Evolutionary conservation across 148 eudicot genomes (phyloP), one percentile per base, ranked within the genome.

Genomic region (Cornus kousa): DNA sequence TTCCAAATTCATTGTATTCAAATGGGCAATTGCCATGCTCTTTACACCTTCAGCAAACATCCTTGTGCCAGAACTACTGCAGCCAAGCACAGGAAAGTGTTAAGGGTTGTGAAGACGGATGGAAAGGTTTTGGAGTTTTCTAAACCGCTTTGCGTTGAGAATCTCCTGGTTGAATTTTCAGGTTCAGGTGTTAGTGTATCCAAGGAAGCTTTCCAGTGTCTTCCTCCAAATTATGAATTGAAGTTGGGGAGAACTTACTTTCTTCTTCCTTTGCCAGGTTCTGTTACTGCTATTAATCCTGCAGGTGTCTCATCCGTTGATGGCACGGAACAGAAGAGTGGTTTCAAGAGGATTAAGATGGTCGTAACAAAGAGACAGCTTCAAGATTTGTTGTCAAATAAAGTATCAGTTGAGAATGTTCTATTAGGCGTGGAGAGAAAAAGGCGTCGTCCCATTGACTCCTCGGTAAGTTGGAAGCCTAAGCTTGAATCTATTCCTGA

Each of bases 321-420:
- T 20, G 66, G 78, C 43, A 72, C 69, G 75, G 79, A 67, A 16
- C 11, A 46, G 3, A 17, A 7, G 14, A 19, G 64, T 39, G 71
- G 57, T 64, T 83, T 75, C 3, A 87, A 78, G 77, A 89, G 93
- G 83, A 81, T 93, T 55, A 91, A 89, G 80, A 79, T 93, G 79
- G 87, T 91, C 19, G 85, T 93, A 19, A 85, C 93, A 79, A 91
- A 82, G 80, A 80, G 89, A 17, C 93, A 93, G 84, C 88, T 93
- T 53, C 78, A 77, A 33, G 79, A 81, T 60, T 68, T 93, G 57
- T 55, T 93, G 62, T 80, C 87, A 0, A 80, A 79, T 35, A 82
- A 80, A 37, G 74, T 64, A 62, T 81, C 70, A 8, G 69, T 86
- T 7, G 88, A 88, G 17, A 76, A 88, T 5, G 14, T 86, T 71